These are phyloP conservation scores for Poronia punctata DNA, from an alignment of 495 filamentous ascomycete genomes.

Conservation along the genomic window DNA sequence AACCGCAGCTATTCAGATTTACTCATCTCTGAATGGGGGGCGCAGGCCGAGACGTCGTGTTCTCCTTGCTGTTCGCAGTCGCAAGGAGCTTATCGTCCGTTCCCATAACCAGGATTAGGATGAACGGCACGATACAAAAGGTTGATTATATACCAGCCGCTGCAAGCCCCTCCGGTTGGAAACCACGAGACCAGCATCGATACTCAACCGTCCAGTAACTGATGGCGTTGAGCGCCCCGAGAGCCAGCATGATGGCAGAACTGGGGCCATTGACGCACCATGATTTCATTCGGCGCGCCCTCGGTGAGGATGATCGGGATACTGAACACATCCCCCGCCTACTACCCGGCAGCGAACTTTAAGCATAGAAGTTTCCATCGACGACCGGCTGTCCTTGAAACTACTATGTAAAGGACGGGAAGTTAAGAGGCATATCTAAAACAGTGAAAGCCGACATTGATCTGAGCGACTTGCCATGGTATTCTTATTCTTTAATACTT, in stretches of 20 bases:
- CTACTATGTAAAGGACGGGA: too few species aligned
- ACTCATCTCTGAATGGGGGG: slow-evolving; percentile 11
- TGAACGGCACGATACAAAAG: slow-evolving; percentile 29
- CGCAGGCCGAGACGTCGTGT: slow-evolving; percentile 4
- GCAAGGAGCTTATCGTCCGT: slow-evolving; percentile 21
- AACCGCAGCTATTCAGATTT: slow-evolving; percentile 7
- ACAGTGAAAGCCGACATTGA: too few species aligned
- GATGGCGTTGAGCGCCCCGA: slow-evolving; percentile 16
- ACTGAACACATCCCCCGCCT: slow-evolving; percentile 20
- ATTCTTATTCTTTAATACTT: too few species aligned
- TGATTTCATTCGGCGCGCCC: slow-evolving; percentile 13
- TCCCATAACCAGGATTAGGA: slow-evolving; percentile 20
- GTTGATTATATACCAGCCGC: slow-evolving; percentile 22
- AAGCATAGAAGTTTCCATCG: too few species aligned
- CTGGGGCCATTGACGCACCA: slow-evolving; percentile 26
- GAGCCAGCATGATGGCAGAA: slow-evolving; percentile 21
- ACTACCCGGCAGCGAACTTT: not conserved
- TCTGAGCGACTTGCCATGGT: too few species aligned
- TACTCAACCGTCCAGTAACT: slow-evolving; percentile 24
- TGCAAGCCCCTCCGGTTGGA: slow-evolving; percentile 10
- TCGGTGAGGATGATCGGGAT: slow-evolving; percentile 23
- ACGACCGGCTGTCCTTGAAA: too few species aligned
- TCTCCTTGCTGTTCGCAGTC: slow-evolving; percentile 12
- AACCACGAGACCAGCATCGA: slow-evolving; percentile 17
- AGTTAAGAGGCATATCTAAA: too few species aligned